Conservation (phyloP, 768 basidiomycete genomes). For the Boletus fagicola region DNA sequence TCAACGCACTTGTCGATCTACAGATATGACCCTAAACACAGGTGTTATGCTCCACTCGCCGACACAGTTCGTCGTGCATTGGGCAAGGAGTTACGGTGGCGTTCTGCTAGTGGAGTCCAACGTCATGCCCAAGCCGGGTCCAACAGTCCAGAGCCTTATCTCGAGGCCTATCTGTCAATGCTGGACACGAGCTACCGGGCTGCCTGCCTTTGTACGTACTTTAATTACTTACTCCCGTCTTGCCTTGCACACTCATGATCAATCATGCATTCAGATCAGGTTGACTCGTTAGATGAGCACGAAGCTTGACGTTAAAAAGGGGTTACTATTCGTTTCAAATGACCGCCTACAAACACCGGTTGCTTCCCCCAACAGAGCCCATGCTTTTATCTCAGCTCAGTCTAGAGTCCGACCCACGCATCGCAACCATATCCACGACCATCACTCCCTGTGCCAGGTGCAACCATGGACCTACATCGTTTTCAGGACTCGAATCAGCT, state of each 20-base stretch:
- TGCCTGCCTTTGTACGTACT: conserved; percentile 15
- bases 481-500: conserved; percentile 14
- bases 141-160: conserved; percentile 10
- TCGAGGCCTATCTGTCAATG: not conserved
- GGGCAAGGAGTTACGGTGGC: not conserved
- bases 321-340: not conserved
- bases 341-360: not conserved
- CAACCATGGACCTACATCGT: conserved; percentile 17
- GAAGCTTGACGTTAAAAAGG: not conserved
- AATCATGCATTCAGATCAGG: not conserved
- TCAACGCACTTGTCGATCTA: not conserved
- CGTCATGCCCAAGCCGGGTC: conserved; percentile 6
- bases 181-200: not conserved
- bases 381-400: not conserved
- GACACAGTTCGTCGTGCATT: not conserved
- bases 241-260: not conserved
- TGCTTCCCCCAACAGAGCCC: not conserved
- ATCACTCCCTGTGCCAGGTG: not conserved
- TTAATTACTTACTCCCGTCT: not conserved
- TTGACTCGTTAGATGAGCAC: not conserved
- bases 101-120: not conserved
- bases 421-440: not conserved
- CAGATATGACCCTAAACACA: not conserved
- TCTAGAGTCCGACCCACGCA: not conserved
- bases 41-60: not conserved